Conservation (phyloP, 2,329 filamentous ascomycete species). For the Nannizzia gypsea region DNA sequence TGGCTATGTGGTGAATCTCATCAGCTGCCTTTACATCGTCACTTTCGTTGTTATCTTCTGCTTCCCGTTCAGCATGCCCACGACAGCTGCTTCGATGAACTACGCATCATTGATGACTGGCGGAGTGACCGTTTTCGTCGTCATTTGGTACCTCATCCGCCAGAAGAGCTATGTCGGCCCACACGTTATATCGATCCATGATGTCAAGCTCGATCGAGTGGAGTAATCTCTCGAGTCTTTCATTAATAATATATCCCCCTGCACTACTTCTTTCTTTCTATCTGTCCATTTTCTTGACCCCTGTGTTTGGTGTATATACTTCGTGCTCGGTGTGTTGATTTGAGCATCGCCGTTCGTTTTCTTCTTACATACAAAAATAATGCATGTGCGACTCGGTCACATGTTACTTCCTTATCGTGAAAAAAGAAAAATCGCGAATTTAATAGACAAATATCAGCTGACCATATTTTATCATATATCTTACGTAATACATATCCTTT, state of each 20-base stretch:
- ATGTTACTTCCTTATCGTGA: background rate
- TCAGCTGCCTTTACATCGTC: conserved; percentile 42
- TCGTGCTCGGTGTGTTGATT: background rate
- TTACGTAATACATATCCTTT: background rate
- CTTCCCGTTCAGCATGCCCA: conserved; percentile 42
- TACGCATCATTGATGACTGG: conserved; percentile 43
- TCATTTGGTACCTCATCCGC: conserved; percentile 34
- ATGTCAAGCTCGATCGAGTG: background rate
- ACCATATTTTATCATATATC: background rate
- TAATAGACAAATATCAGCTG: background rate
- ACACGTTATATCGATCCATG: background rate
- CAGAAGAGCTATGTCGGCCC: conserved; percentile 27
- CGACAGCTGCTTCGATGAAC: conserved; percentile 41
- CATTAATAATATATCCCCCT: background rate
- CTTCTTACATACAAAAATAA: background rate
- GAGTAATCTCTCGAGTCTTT: background rate
- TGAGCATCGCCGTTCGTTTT: background rate
- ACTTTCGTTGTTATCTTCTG: conserved; percentile 50
- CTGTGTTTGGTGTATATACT: background rate
- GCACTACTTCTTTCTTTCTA: background rate
- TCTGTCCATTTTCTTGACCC: background rate
- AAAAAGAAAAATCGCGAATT: background rate
- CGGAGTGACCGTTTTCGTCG: conserved; percentile 41
- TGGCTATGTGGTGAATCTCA: conserved; percentile 40
- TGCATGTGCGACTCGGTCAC: background rate